A percentile compares a stretch with the other conserved stretches of the same genome.
Conservation (phyloP, 257 asterid species). For the Jacaranda mimosifolia region DNA sequence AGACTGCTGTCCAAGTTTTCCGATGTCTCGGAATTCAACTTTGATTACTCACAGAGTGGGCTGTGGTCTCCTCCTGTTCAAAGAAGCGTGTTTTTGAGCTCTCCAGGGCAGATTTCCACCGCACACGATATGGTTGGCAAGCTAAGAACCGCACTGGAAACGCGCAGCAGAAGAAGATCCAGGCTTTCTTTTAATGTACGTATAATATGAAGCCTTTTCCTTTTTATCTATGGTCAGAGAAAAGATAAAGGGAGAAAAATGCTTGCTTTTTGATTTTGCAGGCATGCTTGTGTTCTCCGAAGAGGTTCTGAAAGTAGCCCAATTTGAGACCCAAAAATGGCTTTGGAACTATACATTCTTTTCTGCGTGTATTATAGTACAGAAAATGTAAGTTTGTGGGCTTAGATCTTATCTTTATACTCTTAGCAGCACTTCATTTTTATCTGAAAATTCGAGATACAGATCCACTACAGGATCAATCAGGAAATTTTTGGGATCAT, state of each 20-base stretch:
- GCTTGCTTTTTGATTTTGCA: constrained; percentile 39
- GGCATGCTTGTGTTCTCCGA: constrained; percentile 88
- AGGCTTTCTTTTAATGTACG: constrained; percentile 71
- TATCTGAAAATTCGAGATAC: neutral
- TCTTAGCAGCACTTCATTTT: neutral
- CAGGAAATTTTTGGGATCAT: neutral
- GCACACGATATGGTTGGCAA: constrained; percentile 58
- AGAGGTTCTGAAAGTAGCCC: constrained; percentile 49
- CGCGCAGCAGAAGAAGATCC: constrained; percentile 50
- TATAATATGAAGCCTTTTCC: neutral
- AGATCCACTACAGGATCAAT: neutral
- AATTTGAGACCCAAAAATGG: neutral
- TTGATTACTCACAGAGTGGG: constrained; percentile 74
- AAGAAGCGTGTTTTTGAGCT: constrained; percentile 62
- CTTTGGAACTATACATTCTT: constrained; percentile 6
- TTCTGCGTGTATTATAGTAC: neutral
- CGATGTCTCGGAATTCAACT: constrained; percentile 74
- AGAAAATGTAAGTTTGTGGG: neutral
- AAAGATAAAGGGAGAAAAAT: too few relatives aligned
- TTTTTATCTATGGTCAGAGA: too few relatives aligned
- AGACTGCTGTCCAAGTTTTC: constrained; percentile 65
- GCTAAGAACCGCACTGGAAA: constrained; percentile 52
- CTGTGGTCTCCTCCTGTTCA: constrained; percentile 88
- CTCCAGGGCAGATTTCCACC: constrained; percentile 60
- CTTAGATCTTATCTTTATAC: neutral